These are phyloP conservation scores for Chlorociboria aeruginascens DNA, from an alignment of 495 filamentous ascomycete species.

Conservation along the genomic window DNA sequence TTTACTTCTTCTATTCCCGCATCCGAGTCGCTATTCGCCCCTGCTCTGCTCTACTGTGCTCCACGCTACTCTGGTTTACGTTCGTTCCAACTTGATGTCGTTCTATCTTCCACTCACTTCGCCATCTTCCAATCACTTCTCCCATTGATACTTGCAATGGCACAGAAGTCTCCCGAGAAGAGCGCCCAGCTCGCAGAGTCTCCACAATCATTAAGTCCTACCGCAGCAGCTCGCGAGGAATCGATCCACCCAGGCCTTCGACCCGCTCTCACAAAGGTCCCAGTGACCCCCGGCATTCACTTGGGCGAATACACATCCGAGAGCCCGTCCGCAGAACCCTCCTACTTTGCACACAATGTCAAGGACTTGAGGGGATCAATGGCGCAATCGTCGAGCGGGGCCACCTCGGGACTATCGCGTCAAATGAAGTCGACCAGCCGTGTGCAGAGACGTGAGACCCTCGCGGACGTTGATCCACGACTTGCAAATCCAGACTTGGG, in stretches of 20 bases:
- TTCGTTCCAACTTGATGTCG: background rate
- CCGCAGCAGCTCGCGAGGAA: constrained; percentile 1
- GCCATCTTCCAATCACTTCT: background rate
- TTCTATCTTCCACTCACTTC: background rate
- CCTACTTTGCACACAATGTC: constrained; percentile 29
- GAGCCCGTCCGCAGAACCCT: background rate
- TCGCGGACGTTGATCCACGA: constrained; percentile 46
- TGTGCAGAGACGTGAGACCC: constrained; percentile 31
- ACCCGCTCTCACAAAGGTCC: constrained; percentile 15
- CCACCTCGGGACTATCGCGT: constrained; percentile 42
- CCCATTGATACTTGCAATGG: constrained; percentile 12
- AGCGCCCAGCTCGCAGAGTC: constrained; percentile 6
- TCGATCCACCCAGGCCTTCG: constrained; percentile 15
- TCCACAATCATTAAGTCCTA: background rate
- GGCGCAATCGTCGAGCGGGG: constrained; percentile 31
- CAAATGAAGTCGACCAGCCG: constrained; percentile 43
- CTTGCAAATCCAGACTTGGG: constrained; percentile 52
- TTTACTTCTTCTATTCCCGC: background rate
- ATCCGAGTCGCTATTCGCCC: background rate
- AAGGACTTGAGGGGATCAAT: constrained; percentile 4
- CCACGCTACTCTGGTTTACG: too few relatives aligned
- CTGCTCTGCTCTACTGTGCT: too few relatives aligned
- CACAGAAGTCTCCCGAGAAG: constrained; percentile 11
- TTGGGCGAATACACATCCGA: constrained; percentile 24
- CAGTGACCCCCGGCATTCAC: constrained; percentile 39